Evolutionary conservation across 2,329 filamentous ascomycete genomes (phyloP), one percentile per base, ranked within the genome.

Genomic region (Monilinia vaccinii-corymbosi): DNA sequence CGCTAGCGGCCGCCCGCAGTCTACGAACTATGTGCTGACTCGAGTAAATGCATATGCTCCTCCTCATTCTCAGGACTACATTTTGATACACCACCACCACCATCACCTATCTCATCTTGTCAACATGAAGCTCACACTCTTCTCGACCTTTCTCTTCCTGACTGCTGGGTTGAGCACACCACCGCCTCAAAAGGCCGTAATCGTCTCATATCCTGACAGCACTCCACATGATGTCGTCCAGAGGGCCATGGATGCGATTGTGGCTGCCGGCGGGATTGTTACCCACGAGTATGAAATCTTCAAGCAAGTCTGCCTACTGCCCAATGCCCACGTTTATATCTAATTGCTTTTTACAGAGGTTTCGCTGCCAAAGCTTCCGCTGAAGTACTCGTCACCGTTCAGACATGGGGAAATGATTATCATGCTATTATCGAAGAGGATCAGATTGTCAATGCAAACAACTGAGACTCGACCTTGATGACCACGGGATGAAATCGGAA

Each of bases 351-450:
- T 64, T 11, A 36, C 63, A 94, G 89, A 76, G 90, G 87, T 50
- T 94, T 95, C 72, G 83, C 89, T 36, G 88, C 87, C 56, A 84
- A 87, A 64, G 86, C 87, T 38, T 85, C 90, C 1, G 82, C 83
- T 61, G 83, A 84, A 67, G 81, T 85, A 23, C 78, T 96, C 60
- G 79, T 89, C 61, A 79, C 79, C 6, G 81, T 96, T 34, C 81
- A 86, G 66, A 76, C 82, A 1, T 78, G 82, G 75, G 84, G 84
- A 61, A 76, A 77, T 58, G 72, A 81, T 62, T 86, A 85, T 73
- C 76, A 82, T 56, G 83, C 85, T 1, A 72, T 79, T 34, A 83
- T 97, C 64, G 91, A 96, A 74, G 85, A 92, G 69, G 91, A 96
- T 70, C 77, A 87, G 70, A 75, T 86, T 31, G 81, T 94, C 11